Conservation (phyloP, 2,329 filamentous ascomycete species). For the Phyllosticta ampelicida region DNA sequence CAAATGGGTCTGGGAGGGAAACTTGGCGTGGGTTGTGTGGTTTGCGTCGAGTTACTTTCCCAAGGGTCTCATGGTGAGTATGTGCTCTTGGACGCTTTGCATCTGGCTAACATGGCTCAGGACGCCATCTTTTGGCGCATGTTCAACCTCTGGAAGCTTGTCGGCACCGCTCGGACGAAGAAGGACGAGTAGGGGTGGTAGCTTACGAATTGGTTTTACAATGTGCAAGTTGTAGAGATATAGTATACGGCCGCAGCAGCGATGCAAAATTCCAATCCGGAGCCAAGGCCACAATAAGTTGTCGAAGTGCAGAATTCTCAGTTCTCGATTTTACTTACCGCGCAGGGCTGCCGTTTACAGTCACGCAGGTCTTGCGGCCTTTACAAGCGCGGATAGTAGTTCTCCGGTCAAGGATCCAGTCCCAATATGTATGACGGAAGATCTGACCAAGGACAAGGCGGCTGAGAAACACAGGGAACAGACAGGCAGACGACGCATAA, state of each 20-base stretch:
- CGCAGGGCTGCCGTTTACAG: neutral
- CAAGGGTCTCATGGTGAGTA: conserved; percentile 25
- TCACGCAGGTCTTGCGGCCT: neutral
- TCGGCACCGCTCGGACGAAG: conserved; percentile 23
- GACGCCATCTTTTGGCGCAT: conserved; percentile 39
- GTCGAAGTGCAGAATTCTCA: neutral
- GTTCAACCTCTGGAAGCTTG: conserved; percentile 42
- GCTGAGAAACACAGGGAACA: too few relatives aligned
- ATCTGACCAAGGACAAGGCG: too few relatives aligned
- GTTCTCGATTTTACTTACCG: neutral
- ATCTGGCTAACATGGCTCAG: conserved; percentile 13
- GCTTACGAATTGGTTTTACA: neutral
- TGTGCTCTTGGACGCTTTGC: neutral
- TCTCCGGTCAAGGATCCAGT: too few relatives aligned
- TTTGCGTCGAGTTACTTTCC: conserved; percentile 40
- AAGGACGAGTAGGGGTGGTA: conserved; percentile 15
- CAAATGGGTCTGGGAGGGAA: conserved; percentile 15
- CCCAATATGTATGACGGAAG: neutral
- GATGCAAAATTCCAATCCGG: too few relatives aligned
- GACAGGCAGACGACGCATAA: too few relatives aligned
- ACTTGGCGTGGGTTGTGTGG: conserved; percentile 39
- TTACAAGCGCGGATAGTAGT: too few relatives aligned
- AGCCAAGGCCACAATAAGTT: too few relatives aligned
- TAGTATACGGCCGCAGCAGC: neutral
- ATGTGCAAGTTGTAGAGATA: neutral